These are phyloP conservation scores for Amphibolis antarctica DNA, from an alignment of 106 monocot genomes.

Conservation along the genomic window DNA sequence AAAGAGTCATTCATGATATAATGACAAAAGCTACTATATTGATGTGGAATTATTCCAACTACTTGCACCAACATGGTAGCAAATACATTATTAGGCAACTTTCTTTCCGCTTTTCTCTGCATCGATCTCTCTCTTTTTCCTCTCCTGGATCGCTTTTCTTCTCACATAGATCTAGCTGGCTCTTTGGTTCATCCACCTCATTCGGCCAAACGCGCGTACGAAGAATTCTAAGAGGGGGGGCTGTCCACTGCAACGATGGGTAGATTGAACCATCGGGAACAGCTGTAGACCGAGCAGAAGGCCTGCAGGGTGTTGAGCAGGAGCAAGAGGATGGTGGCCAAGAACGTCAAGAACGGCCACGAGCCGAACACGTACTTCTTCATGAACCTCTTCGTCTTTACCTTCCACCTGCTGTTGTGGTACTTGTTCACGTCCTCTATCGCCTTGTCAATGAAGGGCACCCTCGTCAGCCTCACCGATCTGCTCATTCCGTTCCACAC, in stretches of 20 bases:
- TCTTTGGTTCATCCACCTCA: too few species aligned
- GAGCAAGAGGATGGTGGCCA: slow-evolving; percentile 29
- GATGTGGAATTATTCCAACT: too few species aligned
- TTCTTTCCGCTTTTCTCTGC: too few species aligned
- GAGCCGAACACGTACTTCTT: slow-evolving; percentile 35
- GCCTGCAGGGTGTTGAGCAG: slow-evolving; percentile 13
- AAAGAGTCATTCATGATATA: too few species aligned
- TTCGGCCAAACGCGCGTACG: too few species aligned
- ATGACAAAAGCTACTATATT: too few species aligned
- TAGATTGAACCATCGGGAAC: not conserved
- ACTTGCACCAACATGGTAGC: too few species aligned
- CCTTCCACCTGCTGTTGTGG: slow-evolving; percentile 25
- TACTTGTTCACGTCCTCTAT: slow-evolving; percentile 38
- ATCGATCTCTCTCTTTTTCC: too few species aligned
- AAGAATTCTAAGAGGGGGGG: too few species aligned
- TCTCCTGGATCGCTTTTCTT: too few species aligned
- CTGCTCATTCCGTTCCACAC: slow-evolving; percentile 57
- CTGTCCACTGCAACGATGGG: not conserved
- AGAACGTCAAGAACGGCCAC: slow-evolving; percentile 36
- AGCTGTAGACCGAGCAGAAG: slow-evolving; percentile 9
- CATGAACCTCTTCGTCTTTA: slow-evolving; percentile 24
- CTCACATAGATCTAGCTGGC: too few species aligned
- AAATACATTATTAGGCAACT: too few species aligned
- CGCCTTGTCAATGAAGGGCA: slow-evolving; percentile 32
- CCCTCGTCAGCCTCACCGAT: slow-evolving; percentile 32